Evolutionary conservation across 1,139 yeast species (phyloP), one percentile per base, ranked within the genome.

Genomic region (Geotrichum carabidarum): DNA sequence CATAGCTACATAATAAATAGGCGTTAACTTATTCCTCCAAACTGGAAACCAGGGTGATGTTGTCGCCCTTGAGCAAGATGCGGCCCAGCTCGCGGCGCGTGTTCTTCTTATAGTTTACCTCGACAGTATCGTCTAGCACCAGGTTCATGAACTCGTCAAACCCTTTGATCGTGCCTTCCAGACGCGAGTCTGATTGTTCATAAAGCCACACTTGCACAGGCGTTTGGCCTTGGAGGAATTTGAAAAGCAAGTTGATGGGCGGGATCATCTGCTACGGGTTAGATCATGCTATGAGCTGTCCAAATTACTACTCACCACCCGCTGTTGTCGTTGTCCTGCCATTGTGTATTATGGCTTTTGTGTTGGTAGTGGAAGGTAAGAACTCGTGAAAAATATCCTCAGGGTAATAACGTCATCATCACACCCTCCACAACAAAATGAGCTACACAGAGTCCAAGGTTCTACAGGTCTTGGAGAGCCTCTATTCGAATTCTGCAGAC

Each of bases 141-240:
- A 94, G 72, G 65, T 94, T 94, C 99, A 94, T 93, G 66, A 90
- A 93, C 72, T 94, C 99, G 69, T 94, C 99, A 70, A 94, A 93
- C 1, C 99, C 99, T 63, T 75, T 76, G 49, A 93, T 84, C 60
- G 79, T 81, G 0, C 99, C 99, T 62, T 86, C 90, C 32, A 94
- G 80, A 59, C 95, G 77, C 62, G 79, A 77, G 36, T 82, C 83
- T 0, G 84, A 79, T 68, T 93, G 97, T 93, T 98, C 63, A 78
- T 90, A 30, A 91, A 76, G 53, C 58, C 55, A 53, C 12, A 53
- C 97, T 97, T 91, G 45, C 91, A 81, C 22, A 84, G 77, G 74
- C 1, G 86, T 75, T 62, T 88, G 94, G 64, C 85, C 87, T 68
- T 91, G 97, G 59, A 93, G 76, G 67, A 82, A 86, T 70, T 86